A percentile compares a stretch with the other conserved stretches of the same genome.
Conservation (phyloP, 768 basidiomycete species). For the Tubosaeta sp. region DNA sequence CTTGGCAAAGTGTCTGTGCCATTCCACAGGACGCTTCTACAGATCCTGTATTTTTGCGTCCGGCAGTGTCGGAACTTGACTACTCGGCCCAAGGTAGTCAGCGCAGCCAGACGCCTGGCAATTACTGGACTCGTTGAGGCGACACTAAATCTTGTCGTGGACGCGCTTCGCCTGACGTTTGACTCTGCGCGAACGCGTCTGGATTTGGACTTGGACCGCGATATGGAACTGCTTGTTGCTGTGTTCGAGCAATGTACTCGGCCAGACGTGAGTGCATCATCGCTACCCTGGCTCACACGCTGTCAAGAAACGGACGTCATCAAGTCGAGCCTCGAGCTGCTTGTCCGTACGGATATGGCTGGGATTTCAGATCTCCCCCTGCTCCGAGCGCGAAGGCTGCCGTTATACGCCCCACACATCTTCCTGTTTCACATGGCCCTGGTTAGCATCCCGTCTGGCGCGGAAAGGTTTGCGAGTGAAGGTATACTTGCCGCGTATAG, state of each 20-base stretch:
- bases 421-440: conserved; percentile 85
- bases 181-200: conserved; percentile 53
- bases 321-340: conserved; percentile 67
- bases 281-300: conserved; percentile 71
- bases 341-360: conserved; percentile 62
- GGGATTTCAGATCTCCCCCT: conserved; percentile 65
- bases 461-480: conserved; percentile 82
- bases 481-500: conserved; percentile 80
- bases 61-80: conserved; percentile 55
- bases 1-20: conserved; percentile 57
- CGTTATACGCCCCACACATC: conserved; percentile 73
- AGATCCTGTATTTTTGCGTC: conserved; percentile 75
- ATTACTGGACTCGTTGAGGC: conserved; percentile 60
- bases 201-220: conserved; percentile 67
- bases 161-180: conserved; percentile 62
- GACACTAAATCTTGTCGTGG: conserved; percentile 60
- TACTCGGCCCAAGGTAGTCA: conserved; percentile 45
- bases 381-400: conserved; percentile 57
- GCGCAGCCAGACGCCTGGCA: conserved; percentile 57
- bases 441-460: conserved; percentile 68
- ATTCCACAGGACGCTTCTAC: conserved; percentile 78
- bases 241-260: conserved; percentile 81
- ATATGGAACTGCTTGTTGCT: conserved; percentile 76
- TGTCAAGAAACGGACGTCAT: conserved; percentile 82
- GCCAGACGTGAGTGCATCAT: conserved; percentile 62